Evolutionary conservation across 169 alveolate species (phyloP).

Genomic region (Eimeria acervulina): DNA sequence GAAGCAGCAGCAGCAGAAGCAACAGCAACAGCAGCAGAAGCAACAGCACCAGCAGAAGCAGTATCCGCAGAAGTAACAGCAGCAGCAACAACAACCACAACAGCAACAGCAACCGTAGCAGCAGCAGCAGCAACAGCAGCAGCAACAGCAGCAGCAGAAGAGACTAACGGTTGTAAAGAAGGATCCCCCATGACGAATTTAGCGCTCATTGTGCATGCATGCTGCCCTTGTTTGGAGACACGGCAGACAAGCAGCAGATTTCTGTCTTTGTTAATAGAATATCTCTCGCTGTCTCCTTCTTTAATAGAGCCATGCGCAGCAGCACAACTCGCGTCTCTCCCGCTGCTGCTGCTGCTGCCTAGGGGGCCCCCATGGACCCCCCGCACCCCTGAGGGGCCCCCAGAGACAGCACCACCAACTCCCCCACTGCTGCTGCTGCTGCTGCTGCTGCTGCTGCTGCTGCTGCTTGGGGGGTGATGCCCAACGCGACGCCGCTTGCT

Average conservation of each 20-base stretch:
- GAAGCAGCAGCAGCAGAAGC: background rate
- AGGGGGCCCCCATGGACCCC: background rate
- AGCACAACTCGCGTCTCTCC: too few relatives aligned
- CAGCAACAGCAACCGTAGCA: too few relatives aligned
- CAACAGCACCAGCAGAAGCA: constrained; percentile 45
- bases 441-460: background rate
- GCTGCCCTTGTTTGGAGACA: constrained; percentile 88
- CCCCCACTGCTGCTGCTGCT: constrained; percentile 8
- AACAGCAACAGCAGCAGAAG: constrained; percentile 11
- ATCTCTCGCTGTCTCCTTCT: background rate
- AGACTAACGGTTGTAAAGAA: constrained; percentile 74
- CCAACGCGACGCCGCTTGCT: constrained; percentile 35
- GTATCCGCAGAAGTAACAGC: constrained; percentile 53
- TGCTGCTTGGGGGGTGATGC: too few relatives aligned
- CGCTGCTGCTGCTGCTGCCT: too few relatives aligned
- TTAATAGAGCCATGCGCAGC: background rate
- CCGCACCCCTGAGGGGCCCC: constrained; percentile 3
- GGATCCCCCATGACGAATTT: constrained; percentile 86
- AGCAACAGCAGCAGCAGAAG: too few relatives aligned
- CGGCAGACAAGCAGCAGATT: constrained; percentile 81
- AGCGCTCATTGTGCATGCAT: constrained; percentile 87
- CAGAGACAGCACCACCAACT: background rate
- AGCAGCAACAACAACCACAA: background rate
- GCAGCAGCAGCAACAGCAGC: too few relatives aligned
- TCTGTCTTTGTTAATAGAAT: background rate